Evolutionary conservation across 75 land plant genomes (phyloP), one percentile per base, ranked within the genome.

Genomic region (Pinus taeda): DNA sequence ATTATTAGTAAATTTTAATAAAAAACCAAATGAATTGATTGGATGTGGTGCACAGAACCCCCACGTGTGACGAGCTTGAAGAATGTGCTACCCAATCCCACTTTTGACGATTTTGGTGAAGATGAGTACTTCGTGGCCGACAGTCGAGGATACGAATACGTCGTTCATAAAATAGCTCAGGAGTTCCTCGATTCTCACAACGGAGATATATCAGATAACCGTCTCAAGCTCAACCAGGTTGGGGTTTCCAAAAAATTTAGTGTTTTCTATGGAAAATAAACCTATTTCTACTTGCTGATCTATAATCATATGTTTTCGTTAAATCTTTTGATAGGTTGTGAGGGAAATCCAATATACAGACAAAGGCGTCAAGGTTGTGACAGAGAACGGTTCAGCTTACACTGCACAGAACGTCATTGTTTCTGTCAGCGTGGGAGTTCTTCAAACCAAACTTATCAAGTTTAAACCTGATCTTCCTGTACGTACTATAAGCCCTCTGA

Each of bases 41-140:
- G 21, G 15, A 18, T 3, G 61, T 71, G 20, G 33, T 33, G 2
- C 33, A 33, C 78, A 65, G 92, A 92, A 78, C 93, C 93, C 17
- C 93, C 93, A 9, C 55, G 93, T 15, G 82, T 90, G 15, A 92
- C 93, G 20, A 92, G 93, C 57, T 60, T 92, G 62, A 79, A 83
- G 75, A 83, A 79, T 79, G 82, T 88, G 18, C 78, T 63, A 13
- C 93, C 93, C 3, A 72, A 77, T 29, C 74, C 88, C 3, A 88
- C 93, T 1, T 88, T 85, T 59, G 70, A 45, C 4, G 55, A 85
- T 71, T 92, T 79, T 55, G 94, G 94, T 7, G 75, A 79, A 0
- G 88, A 92, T 63, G 57, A 73, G 2, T 82, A 90, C 74, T 88
- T 92, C 49, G 86, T 90, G 18, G 87, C 88, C 0, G 93, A 92